Evolutionary conservation across 345 rosid species (phyloP), one percentile per base, ranked within the genome.

Genomic region (Schrenkiella parvula): DNA sequence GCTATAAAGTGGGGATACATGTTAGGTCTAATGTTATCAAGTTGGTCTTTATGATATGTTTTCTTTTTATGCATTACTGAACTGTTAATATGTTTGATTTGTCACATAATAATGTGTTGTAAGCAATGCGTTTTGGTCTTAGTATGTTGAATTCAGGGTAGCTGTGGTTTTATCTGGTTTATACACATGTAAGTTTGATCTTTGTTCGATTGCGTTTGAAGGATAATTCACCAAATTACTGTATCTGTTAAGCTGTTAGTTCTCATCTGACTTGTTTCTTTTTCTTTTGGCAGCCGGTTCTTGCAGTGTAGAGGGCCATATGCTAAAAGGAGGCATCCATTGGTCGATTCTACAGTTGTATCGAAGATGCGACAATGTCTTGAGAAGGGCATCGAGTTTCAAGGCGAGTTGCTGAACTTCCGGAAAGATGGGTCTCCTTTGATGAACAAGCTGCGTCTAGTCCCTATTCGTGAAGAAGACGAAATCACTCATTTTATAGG

Each of bases 221-320:
- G 50, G 25, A 18, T 46, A 25, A 4, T 50, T 22, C 17, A 8
- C 42, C 15, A 0, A 10, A 4, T 2, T 50, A 11, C 44, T 37
- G 13, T 46, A 12, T 8, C 18, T 14, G 32, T 15, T 34, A 17
- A 14, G 23, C 1, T 8, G n/a, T 22, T 7, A 6, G 26, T 61
- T 26, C 8, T 8, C 11, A 70, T 34, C 39, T 60, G 57, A 55
- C 4, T 15, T 71, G 6, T 32, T 47, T 14, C 6, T 34, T 44
- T 21, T 48, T 48, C 26, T 76, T 67, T 44, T 76, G 72, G 54
- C 93, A 92, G 98, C 80, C 93, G 98, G 21, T 92, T 90, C 82
- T 81, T 92, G 83, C 98, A 92, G 65, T 92, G 88, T 75, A 84
- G 98, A 84, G 96, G 98, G 13, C 95, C 95, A 42, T 90, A 81